A percentile compares a stretch with the other conserved stretches of the same genome.
These are phyloP conservation scores for Colletotrichum sp. DNA, from an alignment of 2,329 filamentous ascomycete species.

Conservation along the genomic window DNA sequence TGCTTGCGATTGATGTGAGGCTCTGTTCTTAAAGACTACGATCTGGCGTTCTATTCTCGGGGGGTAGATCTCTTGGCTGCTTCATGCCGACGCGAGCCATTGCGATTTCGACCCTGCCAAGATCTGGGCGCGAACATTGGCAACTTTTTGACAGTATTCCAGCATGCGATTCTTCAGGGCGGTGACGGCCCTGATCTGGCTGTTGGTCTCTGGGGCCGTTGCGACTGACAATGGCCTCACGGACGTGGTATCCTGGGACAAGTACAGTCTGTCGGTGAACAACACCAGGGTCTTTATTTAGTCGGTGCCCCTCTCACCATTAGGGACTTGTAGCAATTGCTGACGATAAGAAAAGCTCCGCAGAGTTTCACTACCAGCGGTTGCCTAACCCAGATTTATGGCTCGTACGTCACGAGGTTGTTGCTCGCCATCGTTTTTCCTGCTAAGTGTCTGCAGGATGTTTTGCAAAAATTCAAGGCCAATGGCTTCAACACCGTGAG, in stretches of 20 bases:
- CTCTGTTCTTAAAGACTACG: background rate
- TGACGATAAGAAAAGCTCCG: slow-evolving; percentile 72
- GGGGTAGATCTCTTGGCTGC: background rate
- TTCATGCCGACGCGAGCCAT: background rate
- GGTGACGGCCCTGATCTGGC: background rate
- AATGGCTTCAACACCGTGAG: slow-evolving; percentile 80
- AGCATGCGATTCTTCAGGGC: background rate
- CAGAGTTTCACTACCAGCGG: slow-evolving; percentile 72
- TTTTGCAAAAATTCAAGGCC: slow-evolving; percentile 85
- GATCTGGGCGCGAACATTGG: background rate
- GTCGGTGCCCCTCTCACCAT: background rate
- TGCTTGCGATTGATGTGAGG: background rate
- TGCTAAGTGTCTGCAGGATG: slow-evolving; percentile 46
- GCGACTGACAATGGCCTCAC: slow-evolving; percentile 46
- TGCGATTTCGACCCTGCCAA: background rate
- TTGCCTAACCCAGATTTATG: slow-evolving; percentile 53
- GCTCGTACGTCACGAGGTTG: slow-evolving; percentile 46
- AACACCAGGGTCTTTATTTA: slow-evolving; percentile 43
- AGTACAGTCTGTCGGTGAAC: slow-evolving; percentile 72
- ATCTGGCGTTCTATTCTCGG: background rate
- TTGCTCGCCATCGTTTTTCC: background rate
- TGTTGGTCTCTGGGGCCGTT: slow-evolving; percentile 23
- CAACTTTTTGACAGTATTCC: background rate
- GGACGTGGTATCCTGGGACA: slow-evolving; percentile 70
- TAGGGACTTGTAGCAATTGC: slow-evolving; percentile 49